These are phyloP conservation scores for Huiozyma naganishii DNA, from an alignment of 805 yeast species.

Conservation along the genomic window DNA sequence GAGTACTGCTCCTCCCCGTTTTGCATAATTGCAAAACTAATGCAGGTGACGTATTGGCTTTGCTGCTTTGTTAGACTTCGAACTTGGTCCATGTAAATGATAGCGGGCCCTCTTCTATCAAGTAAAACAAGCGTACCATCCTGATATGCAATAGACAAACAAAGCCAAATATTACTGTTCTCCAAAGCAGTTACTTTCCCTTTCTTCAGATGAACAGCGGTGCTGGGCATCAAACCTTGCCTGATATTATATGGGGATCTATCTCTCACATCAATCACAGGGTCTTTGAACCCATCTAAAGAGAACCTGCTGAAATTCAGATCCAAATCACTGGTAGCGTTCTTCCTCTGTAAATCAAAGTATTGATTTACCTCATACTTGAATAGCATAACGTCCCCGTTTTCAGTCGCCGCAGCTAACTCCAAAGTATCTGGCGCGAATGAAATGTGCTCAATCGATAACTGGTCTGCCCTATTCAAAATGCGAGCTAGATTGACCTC, in stretches of 20 bases:
- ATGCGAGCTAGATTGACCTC: conserved; percentile 47
- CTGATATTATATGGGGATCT: conserved; percentile 40
- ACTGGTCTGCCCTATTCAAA: conserved; percentile 34
- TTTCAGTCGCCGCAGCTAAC: conserved; percentile 51
- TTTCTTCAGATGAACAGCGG: conserved; percentile 34
- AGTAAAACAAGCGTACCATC: conserved; percentile 66
- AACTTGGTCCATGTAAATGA: conserved; percentile 37
- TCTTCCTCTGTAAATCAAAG: conserved; percentile 27
- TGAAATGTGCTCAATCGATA: conserved; percentile 48
- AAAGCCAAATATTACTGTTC: conserved; percentile 73
- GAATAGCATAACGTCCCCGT: conserved; percentile 69
- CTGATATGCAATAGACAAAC: conserved; percentile 59
- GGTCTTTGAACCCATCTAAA: conserved; percentile 9
- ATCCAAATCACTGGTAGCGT: conserved; percentile 9
- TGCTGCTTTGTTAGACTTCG: conserved; percentile 16
- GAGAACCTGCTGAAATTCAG: conserved; percentile 20
- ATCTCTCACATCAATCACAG: conserved; percentile 39
- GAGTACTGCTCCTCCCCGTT: conserved; percentile 58
- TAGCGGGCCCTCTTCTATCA: conserved; percentile 73
- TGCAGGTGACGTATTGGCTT: conserved; percentile 36
- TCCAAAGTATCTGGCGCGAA: conserved; percentile 74
- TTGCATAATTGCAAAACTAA: conserved; percentile 68
- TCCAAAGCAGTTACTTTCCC: conserved; percentile 50
- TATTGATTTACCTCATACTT: conserved; percentile 49
- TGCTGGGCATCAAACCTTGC: conserved; percentile 54